phyloP scores from a whole-genome alignment of 2,329 filamentous ascomycete species.

The Aspergillus pseudoglaucus region DNA sequence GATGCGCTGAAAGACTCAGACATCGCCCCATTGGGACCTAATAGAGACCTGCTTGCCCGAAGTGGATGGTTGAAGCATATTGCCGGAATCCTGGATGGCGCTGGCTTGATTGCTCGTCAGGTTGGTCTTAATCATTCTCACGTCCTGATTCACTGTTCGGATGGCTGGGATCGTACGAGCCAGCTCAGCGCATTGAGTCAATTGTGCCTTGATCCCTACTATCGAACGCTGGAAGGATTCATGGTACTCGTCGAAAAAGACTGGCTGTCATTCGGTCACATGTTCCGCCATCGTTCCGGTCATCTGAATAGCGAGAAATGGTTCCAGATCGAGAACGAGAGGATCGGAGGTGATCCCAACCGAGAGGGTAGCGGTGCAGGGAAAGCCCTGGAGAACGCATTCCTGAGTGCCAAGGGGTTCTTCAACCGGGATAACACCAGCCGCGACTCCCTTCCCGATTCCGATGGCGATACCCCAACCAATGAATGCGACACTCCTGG shows the following conservation, averaged over 20 bases:
- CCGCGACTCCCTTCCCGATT: constrained; percentile 57
- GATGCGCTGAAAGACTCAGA: constrained; percentile 91
- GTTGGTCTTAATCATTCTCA: constrained; percentile 91
- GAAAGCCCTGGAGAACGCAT: constrained; percentile 78
- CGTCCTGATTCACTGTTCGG: constrained; percentile 93
- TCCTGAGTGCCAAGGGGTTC: constrained; percentile 79
- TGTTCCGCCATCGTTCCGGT: constrained; percentile 90
- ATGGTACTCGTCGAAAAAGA: constrained; percentile 94
- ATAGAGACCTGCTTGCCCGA: constrained; percentile 69
- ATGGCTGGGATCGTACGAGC: constrained; percentile 96
- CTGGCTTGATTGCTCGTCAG: constrained; percentile 74
- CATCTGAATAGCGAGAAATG: constrained; percentile 86
- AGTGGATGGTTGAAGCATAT: constrained; percentile 94
- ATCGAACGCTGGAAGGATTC: constrained; percentile 87
- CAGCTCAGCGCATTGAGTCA: constrained; percentile 89
- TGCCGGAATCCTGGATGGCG: constrained; percentile 72
- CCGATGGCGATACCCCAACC: constrained; percentile 48
- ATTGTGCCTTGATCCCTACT: constrained; percentile 92
- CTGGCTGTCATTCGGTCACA: constrained; percentile 95
- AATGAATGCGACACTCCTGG: constrained; percentile 41
- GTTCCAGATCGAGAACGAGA: constrained; percentile 82
- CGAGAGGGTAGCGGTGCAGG: constrained; percentile 39
- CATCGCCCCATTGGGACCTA: constrained; percentile 73
- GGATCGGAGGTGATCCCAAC: constrained; percentile 51
- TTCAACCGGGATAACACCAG: constrained; percentile 75